Conservation (phyloP, 805 yeast genomes). For the Lachancea dasiensis region DNA sequence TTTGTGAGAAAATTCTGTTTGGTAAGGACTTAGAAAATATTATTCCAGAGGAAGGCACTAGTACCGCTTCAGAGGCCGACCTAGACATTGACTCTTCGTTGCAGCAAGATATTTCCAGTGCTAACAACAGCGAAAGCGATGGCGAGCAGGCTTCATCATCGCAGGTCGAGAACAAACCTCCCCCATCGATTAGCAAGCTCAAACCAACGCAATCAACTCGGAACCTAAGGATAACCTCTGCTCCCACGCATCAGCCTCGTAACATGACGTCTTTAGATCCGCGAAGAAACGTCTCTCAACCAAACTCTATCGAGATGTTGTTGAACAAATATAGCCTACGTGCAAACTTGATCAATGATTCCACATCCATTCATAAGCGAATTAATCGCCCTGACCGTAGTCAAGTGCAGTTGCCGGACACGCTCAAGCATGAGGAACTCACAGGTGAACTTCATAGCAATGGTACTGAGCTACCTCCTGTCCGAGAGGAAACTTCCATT, state of each 20-base stretch:
- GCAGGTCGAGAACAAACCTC: slow-evolving; percentile 7
- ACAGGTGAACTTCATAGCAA: too few relatives aligned
- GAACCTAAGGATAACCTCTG: slow-evolving; percentile 16
- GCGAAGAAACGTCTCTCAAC: slow-evolving; percentile 27
- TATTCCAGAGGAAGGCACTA: slow-evolving; percentile 18
- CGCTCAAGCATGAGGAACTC: too few relatives aligned
- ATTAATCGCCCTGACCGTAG: too few relatives aligned
- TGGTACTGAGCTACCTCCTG: too few relatives aligned
- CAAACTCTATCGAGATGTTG: slow-evolving; percentile 20
- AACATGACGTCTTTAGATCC: slow-evolving; percentile 25
- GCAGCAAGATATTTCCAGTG: neutral
- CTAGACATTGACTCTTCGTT: neutral
- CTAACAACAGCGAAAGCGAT: slow-evolving; percentile 16
- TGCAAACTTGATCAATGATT: slow-evolving; percentile 8
- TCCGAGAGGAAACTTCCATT: too few relatives aligned
- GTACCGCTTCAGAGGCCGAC: neutral
- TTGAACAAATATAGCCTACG: slow-evolving; percentile 11
- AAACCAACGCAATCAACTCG: slow-evolving; percentile 1
- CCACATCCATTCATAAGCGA: too few relatives aligned
- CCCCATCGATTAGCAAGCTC: slow-evolving; percentile 1
- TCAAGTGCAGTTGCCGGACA: too few relatives aligned
- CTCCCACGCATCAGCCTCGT: slow-evolving; percentile 5
- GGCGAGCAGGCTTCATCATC: slow-evolving; percentile 20
- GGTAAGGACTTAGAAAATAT: slow-evolving; percentile 25
- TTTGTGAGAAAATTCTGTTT: slow-evolving; percentile 30